Conservation (phyloP, 139 green algal species). For the Trebouxia sp. region DNA sequence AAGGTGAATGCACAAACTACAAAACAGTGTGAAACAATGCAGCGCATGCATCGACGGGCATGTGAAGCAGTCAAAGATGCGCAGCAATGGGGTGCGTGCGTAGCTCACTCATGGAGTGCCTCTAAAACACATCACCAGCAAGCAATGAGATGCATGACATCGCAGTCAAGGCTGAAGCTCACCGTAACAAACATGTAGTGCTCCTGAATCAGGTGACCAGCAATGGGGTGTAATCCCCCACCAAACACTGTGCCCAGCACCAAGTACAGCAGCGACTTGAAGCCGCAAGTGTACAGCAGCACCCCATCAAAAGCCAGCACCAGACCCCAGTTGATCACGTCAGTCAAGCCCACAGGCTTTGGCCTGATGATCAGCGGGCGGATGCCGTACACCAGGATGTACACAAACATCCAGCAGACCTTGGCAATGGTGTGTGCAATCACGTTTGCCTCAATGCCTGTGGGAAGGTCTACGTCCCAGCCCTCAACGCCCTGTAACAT, state of each 20-base stretch:
- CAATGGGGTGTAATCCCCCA: constrained; percentile 70
- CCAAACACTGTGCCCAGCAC: constrained; percentile 54
- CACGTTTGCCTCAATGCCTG: constrained; percentile 43
- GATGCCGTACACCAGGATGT: constrained; percentile 71
- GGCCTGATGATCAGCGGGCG: constrained; percentile 63
- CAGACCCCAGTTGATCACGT: constrained; percentile 54
- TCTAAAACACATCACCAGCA: no score
- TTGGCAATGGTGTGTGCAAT: constrained; percentile 48
- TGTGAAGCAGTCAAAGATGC: no score
- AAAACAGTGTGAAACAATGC: no score
- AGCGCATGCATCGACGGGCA: no score
- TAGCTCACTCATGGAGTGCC: no score
- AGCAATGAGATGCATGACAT: no score
- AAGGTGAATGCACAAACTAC: no score
- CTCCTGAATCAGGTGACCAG: constrained; percentile 76
- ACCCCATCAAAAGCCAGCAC: constrained; percentile 51
- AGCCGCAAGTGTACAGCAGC: constrained; percentile 54
- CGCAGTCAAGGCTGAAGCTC: no score
- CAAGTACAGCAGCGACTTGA: constrained; percentile 65
- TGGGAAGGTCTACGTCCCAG: constrained; percentile 69
- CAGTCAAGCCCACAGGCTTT: constrained; percentile 50
- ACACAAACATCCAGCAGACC: constrained; percentile 46
- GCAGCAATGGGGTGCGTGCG: no score
- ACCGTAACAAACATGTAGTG: constrained; percentile 72
- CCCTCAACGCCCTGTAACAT: constrained; percentile 58